A percentile compares a stretch with the other conserved stretches of the same genome.
Evolutionary conservation across 768 basidiomycete species (phyloP).

Genomic region (Phlebiopsis gigantea): DNA sequence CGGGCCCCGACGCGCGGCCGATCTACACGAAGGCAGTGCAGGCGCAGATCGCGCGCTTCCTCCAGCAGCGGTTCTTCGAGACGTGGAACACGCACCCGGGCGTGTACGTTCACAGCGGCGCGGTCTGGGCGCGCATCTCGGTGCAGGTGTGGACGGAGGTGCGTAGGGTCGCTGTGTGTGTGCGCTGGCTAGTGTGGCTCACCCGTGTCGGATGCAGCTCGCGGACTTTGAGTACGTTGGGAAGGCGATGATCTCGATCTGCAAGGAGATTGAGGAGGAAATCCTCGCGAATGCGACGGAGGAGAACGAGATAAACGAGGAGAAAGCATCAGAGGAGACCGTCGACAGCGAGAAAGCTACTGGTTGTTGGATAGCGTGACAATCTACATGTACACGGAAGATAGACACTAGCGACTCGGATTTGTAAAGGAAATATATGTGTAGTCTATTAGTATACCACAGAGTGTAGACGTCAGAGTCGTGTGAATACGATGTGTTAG

Average conservation of each 20-base stretch:
- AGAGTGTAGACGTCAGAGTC: too few relatives aligned
- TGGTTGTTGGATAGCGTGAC: not conserved
- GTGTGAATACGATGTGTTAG: not conserved
- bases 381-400: not conserved
- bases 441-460: not conserved
- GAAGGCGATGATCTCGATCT: constrained; percentile 19
- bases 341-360: too few relatives aligned
- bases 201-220: constrained; percentile 10
- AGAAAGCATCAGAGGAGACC: not conserved
- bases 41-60: constrained; percentile 6
- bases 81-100: constrained; percentile 27
- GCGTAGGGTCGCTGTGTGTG: constrained; percentile 1
- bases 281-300: constrained; percentile 10
- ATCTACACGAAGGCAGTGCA: constrained; percentile 15
- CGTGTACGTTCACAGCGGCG: constrained; percentile 25
- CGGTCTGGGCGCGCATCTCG: constrained; percentile 31
- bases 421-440: not conserved
- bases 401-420: not conserved
- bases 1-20: constrained; percentile 2
- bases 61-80: constrained; percentile 22
- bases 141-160: constrained; percentile 35
- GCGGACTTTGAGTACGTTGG: constrained; percentile 25
- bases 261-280: constrained; percentile 20
- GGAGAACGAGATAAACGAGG: not conserved
- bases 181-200: not conserved